A percentile compares a stretch with the other conserved stretches of the same genome.
These are phyloP conservation scores for Pseudozyma sp. DNA, from an alignment of 1,284 basidiomycete species.

Conservation along the genomic window DNA sequence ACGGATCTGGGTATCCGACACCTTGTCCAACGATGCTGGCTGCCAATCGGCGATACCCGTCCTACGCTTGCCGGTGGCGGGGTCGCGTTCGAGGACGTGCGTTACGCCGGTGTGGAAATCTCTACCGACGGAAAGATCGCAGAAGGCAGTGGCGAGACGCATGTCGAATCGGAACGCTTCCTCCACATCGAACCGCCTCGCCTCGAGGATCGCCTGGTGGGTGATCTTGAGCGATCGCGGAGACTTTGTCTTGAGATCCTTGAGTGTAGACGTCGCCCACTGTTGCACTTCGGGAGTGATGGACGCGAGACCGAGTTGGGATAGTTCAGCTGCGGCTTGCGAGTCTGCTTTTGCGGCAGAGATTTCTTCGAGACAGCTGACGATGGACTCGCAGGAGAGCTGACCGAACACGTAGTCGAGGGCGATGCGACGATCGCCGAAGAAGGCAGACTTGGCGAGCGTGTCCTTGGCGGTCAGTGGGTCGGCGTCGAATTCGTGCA, in stretches of 20 bases:
- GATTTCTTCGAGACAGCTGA: constrained; percentile 56
- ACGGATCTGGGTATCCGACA: constrained; percentile 46
- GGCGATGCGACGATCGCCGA: constrained; percentile 60
- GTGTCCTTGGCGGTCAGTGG: constrained; percentile 48
- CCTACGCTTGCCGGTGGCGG: constrained; percentile 60
- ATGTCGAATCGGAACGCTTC: constrained; percentile 65
- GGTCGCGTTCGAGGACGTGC: constrained; percentile 61
- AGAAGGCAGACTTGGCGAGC: constrained; percentile 47
- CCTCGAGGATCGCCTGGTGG: constrained; percentile 55
- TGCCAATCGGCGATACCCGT: constrained; percentile 58
- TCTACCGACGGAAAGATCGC: constrained; percentile 62
- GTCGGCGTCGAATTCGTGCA: constrained; percentile 59
- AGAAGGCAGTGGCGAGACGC: constrained; percentile 66
- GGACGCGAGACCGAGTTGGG: constrained; percentile 26
- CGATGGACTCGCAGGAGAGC: constrained; percentile 55
- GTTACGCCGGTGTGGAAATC: constrained; percentile 69
- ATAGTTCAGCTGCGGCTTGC: constrained; percentile 50
- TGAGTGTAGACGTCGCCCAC: constrained; percentile 59
- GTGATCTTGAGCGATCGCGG: constrained; percentile 65
- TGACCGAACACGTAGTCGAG: constrained; percentile 66
- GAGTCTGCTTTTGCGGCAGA: constrained; percentile 16
- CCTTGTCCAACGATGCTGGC: constrained; percentile 53
- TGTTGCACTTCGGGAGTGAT: constrained; percentile 37
- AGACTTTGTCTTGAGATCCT: constrained; percentile 56
- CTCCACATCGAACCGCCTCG: constrained; percentile 50